These are phyloP conservation scores for Sporobolus alterniflorus DNA, from an alignment of 202 grass and related monocot genomes.

Conservation along the genomic window DNA sequence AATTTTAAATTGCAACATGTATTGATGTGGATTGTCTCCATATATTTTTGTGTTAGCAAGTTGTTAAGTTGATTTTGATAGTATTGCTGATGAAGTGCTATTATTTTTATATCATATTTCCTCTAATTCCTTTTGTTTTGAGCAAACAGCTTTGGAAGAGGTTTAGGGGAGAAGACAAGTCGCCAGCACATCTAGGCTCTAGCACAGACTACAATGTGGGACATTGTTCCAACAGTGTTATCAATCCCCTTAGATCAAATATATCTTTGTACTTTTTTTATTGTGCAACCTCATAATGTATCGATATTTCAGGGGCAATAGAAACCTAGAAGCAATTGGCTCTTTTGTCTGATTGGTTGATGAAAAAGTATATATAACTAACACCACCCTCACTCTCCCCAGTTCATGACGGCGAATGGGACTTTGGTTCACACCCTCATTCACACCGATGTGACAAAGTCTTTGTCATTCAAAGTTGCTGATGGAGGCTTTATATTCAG, in stretches of 20 bases:
- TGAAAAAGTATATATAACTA: constrained; percentile 7
- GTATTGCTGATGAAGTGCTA: background rate
- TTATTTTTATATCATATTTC: background rate
- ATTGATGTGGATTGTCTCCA: background rate
- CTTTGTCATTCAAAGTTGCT: constrained; percentile 81
- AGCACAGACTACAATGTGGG: constrained; percentile 75
- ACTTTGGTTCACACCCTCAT: constrained; percentile 80
- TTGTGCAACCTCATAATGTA: too few relatives aligned
- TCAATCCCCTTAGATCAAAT: background rate
- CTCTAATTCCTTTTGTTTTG: background rate
- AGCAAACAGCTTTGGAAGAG: constrained; percentile 64
- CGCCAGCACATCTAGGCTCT: constrained; percentile 53
- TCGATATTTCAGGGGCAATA: too few relatives aligned
- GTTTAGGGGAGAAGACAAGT: constrained; percentile 69
- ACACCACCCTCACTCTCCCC: constrained; percentile 9
- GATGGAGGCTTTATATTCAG: constrained; percentile 89
- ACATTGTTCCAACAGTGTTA: constrained; percentile 74
- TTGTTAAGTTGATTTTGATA: background rate
- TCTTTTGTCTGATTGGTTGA: constrained; percentile 6
- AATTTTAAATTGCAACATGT: background rate
- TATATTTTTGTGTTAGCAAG: background rate
- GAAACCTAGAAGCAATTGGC: background rate
- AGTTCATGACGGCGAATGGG: constrained; percentile 95
- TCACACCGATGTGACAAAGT: constrained; percentile 88
- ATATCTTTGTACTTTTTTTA: background rate